Evolutionary conservation across 1,284 basidiomycete genomes (phyloP).

Genomic region (Fomitiporia mediterranea): DNA sequence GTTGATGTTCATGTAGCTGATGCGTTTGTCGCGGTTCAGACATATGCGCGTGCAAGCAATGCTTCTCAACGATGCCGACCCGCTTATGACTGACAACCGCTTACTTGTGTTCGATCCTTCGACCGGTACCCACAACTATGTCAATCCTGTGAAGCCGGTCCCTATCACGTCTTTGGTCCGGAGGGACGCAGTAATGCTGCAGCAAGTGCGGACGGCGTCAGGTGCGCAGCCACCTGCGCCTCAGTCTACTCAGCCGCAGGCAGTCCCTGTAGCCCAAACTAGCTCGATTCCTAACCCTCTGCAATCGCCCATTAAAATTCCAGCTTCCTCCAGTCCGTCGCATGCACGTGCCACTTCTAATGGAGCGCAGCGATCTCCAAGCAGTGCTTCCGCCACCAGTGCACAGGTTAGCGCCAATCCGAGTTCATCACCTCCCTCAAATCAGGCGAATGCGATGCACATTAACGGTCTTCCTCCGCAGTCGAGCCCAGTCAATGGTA

Average conservation of each 20-base stretch:
- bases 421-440: constrained; percentile 25
- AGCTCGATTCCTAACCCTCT: constrained; percentile 29
- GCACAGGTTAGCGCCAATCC: constrained; percentile 22
- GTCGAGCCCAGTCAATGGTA: not conserved
- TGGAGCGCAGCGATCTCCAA: constrained; percentile 48
- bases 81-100: constrained; percentile 42
- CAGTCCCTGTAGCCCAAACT: constrained; percentile 47
- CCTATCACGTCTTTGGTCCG: not conserved
- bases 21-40: constrained; percentile 29
- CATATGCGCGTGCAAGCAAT: constrained; percentile 56
- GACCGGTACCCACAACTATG: constrained; percentile 27
- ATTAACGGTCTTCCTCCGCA: constrained; percentile 7
- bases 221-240: constrained; percentile 1
- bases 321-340: constrained; percentile 43
- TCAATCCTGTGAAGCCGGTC: constrained; percentile 32
- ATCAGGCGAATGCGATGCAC: not conserved
- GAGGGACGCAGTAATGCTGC: not conserved
- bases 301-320: constrained; percentile 32
- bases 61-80: constrained; percentile 43
- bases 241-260: constrained; percentile 28
- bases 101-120: constrained; percentile 39
- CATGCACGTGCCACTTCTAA: constrained; percentile 56
- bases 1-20: constrained; percentile 6
- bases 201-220: constrained; percentile 12
- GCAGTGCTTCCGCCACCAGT: constrained; percentile 25